Percentiles rank a stretch among this genome's conserved stretches.
Evolutionary conservation across 2,329 filamentous ascomycete species (phyloP).

Genomic region (Aspergillus sp.): DNA sequence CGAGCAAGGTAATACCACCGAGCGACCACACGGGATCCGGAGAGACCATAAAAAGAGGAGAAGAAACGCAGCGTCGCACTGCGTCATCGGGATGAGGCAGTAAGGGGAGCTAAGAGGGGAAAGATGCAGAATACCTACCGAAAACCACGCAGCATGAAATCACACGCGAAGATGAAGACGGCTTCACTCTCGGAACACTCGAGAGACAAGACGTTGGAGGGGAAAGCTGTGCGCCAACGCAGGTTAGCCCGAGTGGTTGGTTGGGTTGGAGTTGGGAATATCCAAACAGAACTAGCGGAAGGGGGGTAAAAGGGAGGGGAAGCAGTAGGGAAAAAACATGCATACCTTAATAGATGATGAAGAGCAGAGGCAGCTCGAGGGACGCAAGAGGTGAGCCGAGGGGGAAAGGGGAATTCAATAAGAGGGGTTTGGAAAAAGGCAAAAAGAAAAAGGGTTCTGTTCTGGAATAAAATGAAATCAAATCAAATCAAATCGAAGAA

Average conservation of each 20-base stretch:
- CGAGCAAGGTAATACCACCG: background rate
- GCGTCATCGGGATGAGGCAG: constrained; percentile 12
- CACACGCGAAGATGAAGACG: background rate
- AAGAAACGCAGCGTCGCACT: constrained; percentile 2
- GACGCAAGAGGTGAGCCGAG: too few relatives aligned
- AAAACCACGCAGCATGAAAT: constrained; percentile 1
- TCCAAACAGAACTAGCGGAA: background rate
- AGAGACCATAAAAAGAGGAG: background rate
- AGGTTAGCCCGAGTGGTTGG: background rate
- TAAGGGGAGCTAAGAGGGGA: constrained; percentile 4
- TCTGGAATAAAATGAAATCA: too few relatives aligned
- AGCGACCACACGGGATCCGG: constrained; percentile 2
- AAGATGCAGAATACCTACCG: constrained; percentile 8
- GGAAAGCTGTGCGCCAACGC: background rate
- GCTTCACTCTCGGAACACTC: background rate
- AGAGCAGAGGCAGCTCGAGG: background rate
- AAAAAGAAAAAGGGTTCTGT: background rate
- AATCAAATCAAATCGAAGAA: too few relatives aligned
- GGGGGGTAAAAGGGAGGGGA: background rate
- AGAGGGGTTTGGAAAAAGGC: background rate
- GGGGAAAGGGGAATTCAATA: background rate
- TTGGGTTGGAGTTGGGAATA: constrained; percentile 1
- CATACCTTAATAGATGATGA: background rate
- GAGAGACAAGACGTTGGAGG: background rate
- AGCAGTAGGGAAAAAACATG: background rate